A percentile compares a stretch with the other conserved stretches of the same genome.
Evolutionary conservation across 2,329 filamentous ascomycete species (phyloP).

Genomic region (Diplodia scrobiculata): DNA sequence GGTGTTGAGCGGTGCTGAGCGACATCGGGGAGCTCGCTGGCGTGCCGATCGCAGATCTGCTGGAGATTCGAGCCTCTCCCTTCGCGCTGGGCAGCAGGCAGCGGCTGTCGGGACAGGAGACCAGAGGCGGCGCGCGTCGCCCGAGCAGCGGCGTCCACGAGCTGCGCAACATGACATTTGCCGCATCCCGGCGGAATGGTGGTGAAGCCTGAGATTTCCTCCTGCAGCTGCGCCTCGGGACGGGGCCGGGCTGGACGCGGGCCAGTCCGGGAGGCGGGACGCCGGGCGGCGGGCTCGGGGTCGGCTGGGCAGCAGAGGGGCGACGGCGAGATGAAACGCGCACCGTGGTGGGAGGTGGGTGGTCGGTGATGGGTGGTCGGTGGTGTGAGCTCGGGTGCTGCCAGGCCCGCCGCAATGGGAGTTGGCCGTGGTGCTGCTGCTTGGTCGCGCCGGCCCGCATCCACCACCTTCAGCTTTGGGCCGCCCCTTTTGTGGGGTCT

Average conservation of each 20-base stretch:
- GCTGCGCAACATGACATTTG: constrained; percentile 6
- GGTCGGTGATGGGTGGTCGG: neutral
- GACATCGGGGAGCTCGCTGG: constrained; percentile 17
- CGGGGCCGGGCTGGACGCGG: neutral
- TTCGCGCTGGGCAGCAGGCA: neutral
- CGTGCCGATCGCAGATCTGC: constrained; percentile 7
- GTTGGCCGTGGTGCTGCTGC: constrained; percentile 10
- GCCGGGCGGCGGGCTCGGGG: constrained; percentile 2
- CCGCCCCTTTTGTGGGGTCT: constrained; percentile 15
- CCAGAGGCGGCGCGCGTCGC: neutral
- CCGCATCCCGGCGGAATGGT: constrained; percentile 3
- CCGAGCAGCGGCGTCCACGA: constrained; percentile 6
- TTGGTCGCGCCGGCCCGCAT: constrained; percentile 16
- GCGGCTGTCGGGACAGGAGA: neutral
- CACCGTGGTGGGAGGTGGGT: neutral
- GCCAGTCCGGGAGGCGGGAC: constrained; percentile 10
- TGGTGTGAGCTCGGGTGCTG: constrained; percentile 24
- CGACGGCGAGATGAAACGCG: constrained; percentile 11
- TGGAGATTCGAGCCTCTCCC: neutral
- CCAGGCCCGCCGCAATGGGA: constrained; percentile 18
- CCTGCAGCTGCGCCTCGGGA: constrained; percentile 10
- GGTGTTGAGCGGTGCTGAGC: constrained; percentile 9
- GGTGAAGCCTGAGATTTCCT: neutral
- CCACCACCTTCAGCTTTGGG: constrained; percentile 16
- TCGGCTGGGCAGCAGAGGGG: neutral